Conservation (phyloP, 1,284 basidiomycete genomes). For the Ustilago crameri region DNA sequence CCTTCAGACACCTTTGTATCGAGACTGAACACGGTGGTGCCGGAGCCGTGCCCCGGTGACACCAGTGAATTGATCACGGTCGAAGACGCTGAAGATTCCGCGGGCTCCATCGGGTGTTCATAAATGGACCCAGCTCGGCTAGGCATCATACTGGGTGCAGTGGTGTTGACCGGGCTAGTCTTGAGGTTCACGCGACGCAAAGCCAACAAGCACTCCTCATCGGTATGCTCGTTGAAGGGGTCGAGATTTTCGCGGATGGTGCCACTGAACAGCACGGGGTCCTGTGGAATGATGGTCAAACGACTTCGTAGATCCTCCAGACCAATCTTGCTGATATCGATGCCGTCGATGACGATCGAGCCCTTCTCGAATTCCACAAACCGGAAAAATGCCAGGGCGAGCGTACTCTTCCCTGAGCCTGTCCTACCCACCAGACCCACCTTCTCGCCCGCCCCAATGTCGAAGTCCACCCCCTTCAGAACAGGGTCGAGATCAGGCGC, state of each 20-base stretch:
- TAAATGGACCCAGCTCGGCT: conserved; percentile 27
- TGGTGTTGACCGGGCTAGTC: conserved; percentile 26
- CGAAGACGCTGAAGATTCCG: conserved; percentile 17
- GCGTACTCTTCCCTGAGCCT: conserved; percentile 69
- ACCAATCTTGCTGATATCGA: conserved; percentile 70
- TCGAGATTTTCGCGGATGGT: conserved; percentile 58
- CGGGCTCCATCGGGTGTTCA: conserved; percentile 5
- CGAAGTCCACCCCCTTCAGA: conserved; percentile 71
- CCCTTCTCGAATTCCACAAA: conserved; percentile 55
- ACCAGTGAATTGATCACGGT: conserved; percentile 19
- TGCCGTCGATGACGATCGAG: conserved; percentile 56
- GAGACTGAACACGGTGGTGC: conserved; percentile 37
- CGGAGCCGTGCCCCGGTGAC: background rate
- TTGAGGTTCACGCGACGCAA: conserved; percentile 41
- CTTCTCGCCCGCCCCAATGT: conserved; percentile 76
- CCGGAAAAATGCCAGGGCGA: conserved; percentile 56
- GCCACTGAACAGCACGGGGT: conserved; percentile 62
- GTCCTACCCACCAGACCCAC: conserved; percentile 84
- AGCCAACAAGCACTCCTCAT: conserved; percentile 48
- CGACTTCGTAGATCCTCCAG: conserved; percentile 71
- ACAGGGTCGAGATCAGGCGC: conserved; percentile 71
- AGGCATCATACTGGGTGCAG: conserved; percentile 22
- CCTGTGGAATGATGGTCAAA: conserved; percentile 71
- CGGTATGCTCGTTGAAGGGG: conserved; percentile 51
- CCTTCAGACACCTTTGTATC: conserved; percentile 57